Base-by-base conservation (phyloP, 352 stramenopile genomes). In the Phytophthora colocasiae region DNA sequence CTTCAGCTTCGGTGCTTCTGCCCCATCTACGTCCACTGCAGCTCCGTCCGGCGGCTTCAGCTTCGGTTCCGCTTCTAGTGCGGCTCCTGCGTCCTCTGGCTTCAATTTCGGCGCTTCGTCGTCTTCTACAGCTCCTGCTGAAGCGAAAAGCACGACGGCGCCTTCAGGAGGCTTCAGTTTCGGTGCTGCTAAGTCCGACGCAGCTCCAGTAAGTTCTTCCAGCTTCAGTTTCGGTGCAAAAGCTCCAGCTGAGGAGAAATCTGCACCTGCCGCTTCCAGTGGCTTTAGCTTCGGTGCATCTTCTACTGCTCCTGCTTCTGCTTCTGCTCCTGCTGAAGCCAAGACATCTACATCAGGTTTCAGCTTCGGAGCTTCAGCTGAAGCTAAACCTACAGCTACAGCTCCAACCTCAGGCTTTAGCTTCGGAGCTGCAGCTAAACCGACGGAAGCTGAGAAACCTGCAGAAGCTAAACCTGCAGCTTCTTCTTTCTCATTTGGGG, bases 401-500 rank as follows among this genome's bases (percentile, higher is more conserved):
- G 39, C 57, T 3, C 38, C 69, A 19, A 65, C 69, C n/a, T 39
- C 55, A 4, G 44, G 66, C 4, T 78, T 78, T 34, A 73, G 51
- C 53, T 78, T 79, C 52, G 67, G 71, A 31, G 53, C 40, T 2
- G 24, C 48, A 2, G 58, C 12, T 22, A 48, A 54, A 14, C 41
- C 54, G 1, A 39, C 59, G n/a, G 55, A 66, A 24, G 40, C 52
- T 48, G 53, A 50, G 2, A 72, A 59, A 15, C 19, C 58, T 15
- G 39, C 63, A 5, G 66, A 71, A n/a, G 27, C 60, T 2, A 76
- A 71, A 15, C 40, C 75, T 1, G 36, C 58, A 9, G 31, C 69
- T 34, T 56, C 71, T 2, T 65, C 56, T 0, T 83, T 83, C 61
- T 78, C 69, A 3, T 77, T 83, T 58, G 69, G 71, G 15, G 31